Percentiles rank a stretch among this genome's conserved stretches.
Conservation (phyloP, 352 stramenopile species). For the Phytophthora kernoviae region DNA sequence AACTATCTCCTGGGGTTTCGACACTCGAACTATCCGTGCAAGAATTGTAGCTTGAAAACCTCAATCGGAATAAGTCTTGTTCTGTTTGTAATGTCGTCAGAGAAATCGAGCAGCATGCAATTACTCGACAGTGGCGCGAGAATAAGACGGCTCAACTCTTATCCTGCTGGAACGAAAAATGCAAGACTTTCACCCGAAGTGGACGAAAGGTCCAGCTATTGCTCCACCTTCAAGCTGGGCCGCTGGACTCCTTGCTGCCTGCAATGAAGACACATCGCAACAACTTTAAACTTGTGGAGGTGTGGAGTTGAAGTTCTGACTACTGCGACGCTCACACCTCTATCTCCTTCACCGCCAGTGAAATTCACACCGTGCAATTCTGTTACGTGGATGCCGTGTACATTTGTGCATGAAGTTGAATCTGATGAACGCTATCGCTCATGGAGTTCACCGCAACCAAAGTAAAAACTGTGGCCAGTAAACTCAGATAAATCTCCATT, state of each 20-base stretch:
- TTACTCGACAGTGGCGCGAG: background rate
- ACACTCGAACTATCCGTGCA: conserved; percentile 3
- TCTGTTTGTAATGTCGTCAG: background rate
- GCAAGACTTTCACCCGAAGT: conserved; percentile 22
- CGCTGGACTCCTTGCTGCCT: conserved; percentile 7
- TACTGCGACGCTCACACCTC: background rate
- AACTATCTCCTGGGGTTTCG: conserved; percentile 8
- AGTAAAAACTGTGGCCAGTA: background rate
- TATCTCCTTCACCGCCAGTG: background rate
- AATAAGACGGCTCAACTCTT: conserved; percentile 1
- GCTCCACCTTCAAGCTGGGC: background rate
- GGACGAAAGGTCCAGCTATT: conserved; percentile 5
- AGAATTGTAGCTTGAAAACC: background rate
- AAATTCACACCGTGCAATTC: background rate
- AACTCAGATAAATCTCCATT: background rate
- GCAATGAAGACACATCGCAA: background rate
- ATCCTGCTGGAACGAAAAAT: conserved; percentile 13
- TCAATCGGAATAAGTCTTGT: background rate
- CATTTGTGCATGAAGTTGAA: background rate
- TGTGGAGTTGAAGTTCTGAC: conserved; percentile 7
- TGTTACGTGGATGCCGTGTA: background rate
- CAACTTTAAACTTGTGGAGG: conserved; percentile 8
- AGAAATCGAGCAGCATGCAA: background rate
- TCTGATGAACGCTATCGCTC: background rate
- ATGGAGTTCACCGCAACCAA: background rate